A percentile compares a stretch with the other conserved stretches of the same genome.
Conservation (phyloP, 441 rosid genomes). For the Metrosideros polymorpha region DNA sequence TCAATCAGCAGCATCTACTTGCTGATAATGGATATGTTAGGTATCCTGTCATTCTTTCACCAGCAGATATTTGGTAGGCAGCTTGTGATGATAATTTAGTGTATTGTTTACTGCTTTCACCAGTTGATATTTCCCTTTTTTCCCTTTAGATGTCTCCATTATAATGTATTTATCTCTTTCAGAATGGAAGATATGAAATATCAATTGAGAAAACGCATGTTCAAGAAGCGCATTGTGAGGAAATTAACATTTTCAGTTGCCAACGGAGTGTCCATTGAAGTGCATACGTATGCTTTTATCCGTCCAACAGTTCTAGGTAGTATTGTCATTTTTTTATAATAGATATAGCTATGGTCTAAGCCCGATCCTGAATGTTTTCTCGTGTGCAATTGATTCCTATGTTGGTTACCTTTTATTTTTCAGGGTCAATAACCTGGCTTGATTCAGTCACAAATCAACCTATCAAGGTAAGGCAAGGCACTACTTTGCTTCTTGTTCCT, state of each 20-base stretch:
- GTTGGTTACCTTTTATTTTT: background rate
- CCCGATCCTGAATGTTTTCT: background rate
- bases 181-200: slow-evolving; percentile 92
- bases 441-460: slow-evolving; percentile 91
- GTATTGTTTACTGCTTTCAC: background rate
- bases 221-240: slow-evolving; percentile 68
- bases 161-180: background rate
- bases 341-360: background rate
- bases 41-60: background rate
- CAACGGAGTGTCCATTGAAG: slow-evolving; percentile 58
- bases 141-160: background rate
- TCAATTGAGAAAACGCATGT: slow-evolving; percentile 74
- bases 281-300: slow-evolving; percentile 77
- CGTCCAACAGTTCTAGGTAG: slow-evolving; percentile 77
- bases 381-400: background rate
- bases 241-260: slow-evolving; percentile 47
- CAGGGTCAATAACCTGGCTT: slow-evolving; percentile 82
- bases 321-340: background rate
- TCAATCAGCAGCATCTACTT: background rate
- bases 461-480: slow-evolving; percentile 44
- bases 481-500: background rate
- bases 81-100: background rate
- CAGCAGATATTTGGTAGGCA: background rate
- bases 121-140: no score
- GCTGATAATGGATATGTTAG: background rate